Base-by-base conservation (phyloP, 2,329 filamentous ascomycete species). In the Fusarium virguliforme region DNA sequence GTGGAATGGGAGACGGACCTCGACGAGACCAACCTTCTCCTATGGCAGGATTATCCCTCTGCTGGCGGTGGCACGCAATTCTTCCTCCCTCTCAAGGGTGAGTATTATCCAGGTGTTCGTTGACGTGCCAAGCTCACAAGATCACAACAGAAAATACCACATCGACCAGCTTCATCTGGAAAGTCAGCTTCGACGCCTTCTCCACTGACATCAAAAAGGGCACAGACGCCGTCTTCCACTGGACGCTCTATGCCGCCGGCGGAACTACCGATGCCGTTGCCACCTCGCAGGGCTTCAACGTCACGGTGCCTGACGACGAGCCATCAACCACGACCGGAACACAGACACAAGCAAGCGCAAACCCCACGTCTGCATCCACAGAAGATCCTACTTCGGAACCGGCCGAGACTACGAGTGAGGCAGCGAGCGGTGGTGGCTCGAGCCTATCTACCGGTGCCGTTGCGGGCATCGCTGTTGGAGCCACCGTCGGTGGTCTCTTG, bases 401-500 rank as follows among this genome's bases (percentile, higher is more conserved):
- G 6, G 62, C 58, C 5, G 15, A 34, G n/a, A 26, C 28, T 6
- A 28, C 54, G 10, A 46, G 54, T 10, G 15, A 30, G n/a, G 22
- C 28, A 4, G 26, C 54, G 10, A 46, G 54, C 8, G 15, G 24
- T 12, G 41, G 41, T 3, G 26, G 59, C 4, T 15, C 43, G 1
- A 55, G 67, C 1, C 40, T 78, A 2, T 74, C 74, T 1, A 72
- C 58, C 0, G 76, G 76, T 1, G 76, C 76, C 0, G 67, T 75
- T 3, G 76, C 72, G 5, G 76, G 76, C 7, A 66, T 77, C 6
- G 76, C 73, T 0, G 74, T 76, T 5, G 76, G 71, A 4, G 66
- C 76, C 0, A 71, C 73, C 1, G 13, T 76, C 0, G 75, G 65
- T 4, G 75, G 74, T 1, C 28, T 76, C 1, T 2, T 54, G 7